phyloP scores from a whole-genome alignment of 441 rosid genomes.

The Cnidoscolus chayamansa region DNA sequence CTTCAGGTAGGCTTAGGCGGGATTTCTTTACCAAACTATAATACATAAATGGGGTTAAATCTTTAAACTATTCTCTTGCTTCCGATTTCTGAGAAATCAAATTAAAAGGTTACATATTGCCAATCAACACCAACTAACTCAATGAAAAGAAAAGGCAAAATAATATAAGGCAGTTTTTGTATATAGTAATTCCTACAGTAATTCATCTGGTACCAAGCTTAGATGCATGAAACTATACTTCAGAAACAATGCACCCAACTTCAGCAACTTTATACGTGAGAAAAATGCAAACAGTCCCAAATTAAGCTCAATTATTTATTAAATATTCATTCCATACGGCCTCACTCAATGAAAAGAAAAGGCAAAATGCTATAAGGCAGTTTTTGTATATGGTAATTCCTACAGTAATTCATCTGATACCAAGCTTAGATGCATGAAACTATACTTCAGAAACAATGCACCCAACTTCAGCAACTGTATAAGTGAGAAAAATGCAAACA shows the following conservation, averaged over 20 bases:
- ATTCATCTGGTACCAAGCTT: not conserved
- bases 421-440: not conserved
- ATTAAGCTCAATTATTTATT: not conserved
- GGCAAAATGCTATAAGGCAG: not conserved
- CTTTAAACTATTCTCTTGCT: not conserved
- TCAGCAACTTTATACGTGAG: not conserved
- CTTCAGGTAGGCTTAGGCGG: not conserved
- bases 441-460: not conserved
- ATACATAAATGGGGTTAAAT: not conserved
- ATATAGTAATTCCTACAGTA: not conserved
- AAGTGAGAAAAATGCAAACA: constrained; percentile 5
- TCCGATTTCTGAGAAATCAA: not conserved
- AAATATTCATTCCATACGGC: not conserved
- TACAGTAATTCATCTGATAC: not conserved
- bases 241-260: not conserved
- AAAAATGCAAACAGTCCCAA: constrained; percentile 4
- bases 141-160: not conserved
- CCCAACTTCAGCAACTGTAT: not conserved
- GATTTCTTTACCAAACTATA: not conserved
- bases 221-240: not conserved
- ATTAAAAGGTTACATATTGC: not conserved
- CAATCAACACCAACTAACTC: not conserved
- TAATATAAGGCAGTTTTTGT: not conserved
- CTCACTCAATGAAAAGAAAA: not conserved
- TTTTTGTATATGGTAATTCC: not conserved